Evolutionary conservation across 2,329 filamentous ascomycete species (phyloP), one percentile per base, ranked within the genome.

Genomic region (Sclerotinia minor): DNA sequence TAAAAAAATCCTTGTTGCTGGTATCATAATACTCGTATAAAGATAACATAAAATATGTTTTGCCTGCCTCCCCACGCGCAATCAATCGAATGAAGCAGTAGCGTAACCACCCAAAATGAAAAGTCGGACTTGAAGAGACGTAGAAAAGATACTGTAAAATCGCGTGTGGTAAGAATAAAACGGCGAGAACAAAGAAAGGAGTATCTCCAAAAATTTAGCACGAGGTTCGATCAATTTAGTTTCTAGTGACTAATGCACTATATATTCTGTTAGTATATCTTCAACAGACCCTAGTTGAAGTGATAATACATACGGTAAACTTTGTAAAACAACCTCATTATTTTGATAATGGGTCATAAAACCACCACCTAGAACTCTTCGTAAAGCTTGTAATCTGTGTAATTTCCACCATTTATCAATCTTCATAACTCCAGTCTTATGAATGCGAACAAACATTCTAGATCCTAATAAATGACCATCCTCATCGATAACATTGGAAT

Each of bases 391-490:
- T 63, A 91, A 78, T 41, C 88, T 81, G 72, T 87, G 82, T 73
- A 90, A 80, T 77, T 92, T 92, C 89, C 89, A 92, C 89, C 89
- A 92, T 71, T 84, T 84, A 77, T 92, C 88, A 63, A 92, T 86
- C 63, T 80, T 83, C 80, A 91, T 85, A 65, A 84, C 82, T 3
- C 86, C 85, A 58, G 82, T 83, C 29, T 82, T 81, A 65, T 84
- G 81, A 67, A 91, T 84, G 67, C 84, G 83, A 50, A 92, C 81
- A 15, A 80, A 84, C 79, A 90, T 81, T 68, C 87, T 82, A 68
- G 84, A 88, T 7, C 89, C 89, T 70, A 88, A 87, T 60, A 83
- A 81, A 32, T 81, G 81, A 35, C 86, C 86, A 0, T 83, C 85
- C 47, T 89, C 83, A 58, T 85, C 79, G 70, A 89, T 83, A 64